Base-by-base conservation (phyloP, 352 stramenopile species). In the Paralagenidium karlingii region DNA sequence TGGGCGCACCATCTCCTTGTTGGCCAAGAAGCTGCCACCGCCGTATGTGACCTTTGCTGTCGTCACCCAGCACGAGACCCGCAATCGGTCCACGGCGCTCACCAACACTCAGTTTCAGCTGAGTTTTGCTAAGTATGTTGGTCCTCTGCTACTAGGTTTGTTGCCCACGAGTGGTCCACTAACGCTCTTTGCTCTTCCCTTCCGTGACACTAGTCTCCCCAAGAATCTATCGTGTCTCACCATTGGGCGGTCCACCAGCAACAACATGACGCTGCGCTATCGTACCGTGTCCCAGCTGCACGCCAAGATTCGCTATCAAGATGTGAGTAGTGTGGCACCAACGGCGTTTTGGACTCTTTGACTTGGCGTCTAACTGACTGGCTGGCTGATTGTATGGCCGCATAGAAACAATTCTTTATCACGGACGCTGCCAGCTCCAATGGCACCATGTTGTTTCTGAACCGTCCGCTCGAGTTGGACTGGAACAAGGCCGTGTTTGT, bases 61-160 rank as follows among this genome's bases (percentile, higher is more conserved):
- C 28, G 82, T 95, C 24, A 95, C 82, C 20, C 78, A 89, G 49
- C 82, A 94, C 49, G 80, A 94, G 46, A 88, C 73, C 4, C 57
- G 76, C 26, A 86, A 80, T 51, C 69, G 71, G 10, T 82, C 75
- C 10, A 87, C 75, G 0, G 68, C 70, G 20, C 65, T 96, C 6
- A 94, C 87, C 11, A 94, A 92, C 53, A 96, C 84, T 33, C 79
- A 84, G 16, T 96, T 94, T 59, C 84, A 94, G 50, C 64, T 96
- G 28, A 93, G 76, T 48, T 96, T 96, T 53, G 76, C 77, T 37
- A 93, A 82, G 76, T 90, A 60, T 8, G 68, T 80, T 16, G 34
- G 27, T 19, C 8, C 24, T 5, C 36, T 42, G 22, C n/a, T 34
- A 24, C n/a, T n/a, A n/a, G n/a, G n/a, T n/a, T n/a, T n/a, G n/a